Base-by-base conservation (phyloP, 2,329 filamentous ascomycete genomes). In the Ophiostoma fasciatum region DNA sequence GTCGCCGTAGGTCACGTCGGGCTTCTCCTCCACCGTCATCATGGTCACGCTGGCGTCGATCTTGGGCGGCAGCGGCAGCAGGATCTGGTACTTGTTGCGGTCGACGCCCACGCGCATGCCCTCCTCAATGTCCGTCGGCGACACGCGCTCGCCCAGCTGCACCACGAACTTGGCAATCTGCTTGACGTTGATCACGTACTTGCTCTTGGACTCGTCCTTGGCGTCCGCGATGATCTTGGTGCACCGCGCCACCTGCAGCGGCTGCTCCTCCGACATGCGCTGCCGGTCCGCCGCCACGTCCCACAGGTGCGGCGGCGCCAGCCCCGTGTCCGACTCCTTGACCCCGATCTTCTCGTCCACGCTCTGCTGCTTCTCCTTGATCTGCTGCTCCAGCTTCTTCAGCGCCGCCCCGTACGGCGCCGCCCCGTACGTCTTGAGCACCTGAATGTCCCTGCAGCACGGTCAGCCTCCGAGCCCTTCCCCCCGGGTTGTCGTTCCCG, bases 1-100 rank as follows among this genome's bases (percentile, higher is more conserved):
- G 64, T 98, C 90, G 49, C 90, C 90, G 51, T 98, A 98, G 44
- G 90, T 98, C 43, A 98, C 90, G 58, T 98, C 90, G 13, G 90
- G 90, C 68, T 98, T 98, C 64, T 98, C 90, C 66, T 98, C 90
- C 45, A 98, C 90, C 34, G 90, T 96, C 90, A 98, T 98, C 90
- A 98, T 98, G 27, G 90, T 98, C 47, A 98, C 90, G 49, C 83
- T 94, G 36, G 90, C 88, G 54, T 98, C 90, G 64, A 98, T 98
- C 71, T 96, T 98, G 25, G 90, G 90, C 29, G 90, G 90, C 37
- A 98, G 65, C 25, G 90, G 90, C 32, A 98, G 71, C 59, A 98
- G 77, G 52, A 98, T 98, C 63, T 98, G 90, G 62, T 98, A 98
- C 68, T 98, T 98, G 67, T 92, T 96, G 39, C 90, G 74, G 60